Conservation (phyloP, 2,329 filamentous ascomycete species). For the Boeremia exigua region DNA sequence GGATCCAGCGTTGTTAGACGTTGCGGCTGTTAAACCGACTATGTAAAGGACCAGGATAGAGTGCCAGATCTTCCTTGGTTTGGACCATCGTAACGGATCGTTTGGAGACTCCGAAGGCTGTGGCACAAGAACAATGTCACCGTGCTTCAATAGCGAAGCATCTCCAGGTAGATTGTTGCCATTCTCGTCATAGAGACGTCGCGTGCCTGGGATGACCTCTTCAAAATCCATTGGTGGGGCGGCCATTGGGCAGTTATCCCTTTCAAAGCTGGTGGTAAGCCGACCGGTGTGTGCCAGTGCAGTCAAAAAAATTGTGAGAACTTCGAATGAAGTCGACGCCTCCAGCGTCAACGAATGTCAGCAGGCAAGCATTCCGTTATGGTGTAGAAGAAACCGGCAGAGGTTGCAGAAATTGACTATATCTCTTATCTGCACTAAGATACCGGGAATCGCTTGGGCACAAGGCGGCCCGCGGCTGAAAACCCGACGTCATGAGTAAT, state of each 20-base stretch:
- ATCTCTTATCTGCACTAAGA: slow-evolving; percentile 21
- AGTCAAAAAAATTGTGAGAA: slow-evolving; percentile 12
- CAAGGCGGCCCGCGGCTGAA: slow-evolving; percentile 7
- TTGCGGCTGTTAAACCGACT: slow-evolving; percentile 26
- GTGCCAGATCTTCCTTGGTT: slow-evolving; percentile 50
- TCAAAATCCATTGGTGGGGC: slow-evolving; percentile 17
- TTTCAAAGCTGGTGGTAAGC: neutral
- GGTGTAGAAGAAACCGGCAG: neutral
- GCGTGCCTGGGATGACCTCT: slow-evolving; percentile 27
- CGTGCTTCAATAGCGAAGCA: slow-evolving; percentile 29
- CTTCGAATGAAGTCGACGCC: slow-evolving; percentile 23
- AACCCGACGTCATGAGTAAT: slow-evolving; percentile 10
- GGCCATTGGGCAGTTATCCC: slow-evolving; percentile 9
- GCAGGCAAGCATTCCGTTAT: slow-evolving; percentile 27
- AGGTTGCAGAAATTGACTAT: slow-evolving; percentile 11
- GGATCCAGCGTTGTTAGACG: slow-evolving; percentile 28
- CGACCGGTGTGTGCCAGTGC: slow-evolving; percentile 15
- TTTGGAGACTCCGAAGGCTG: slow-evolving; percentile 57
- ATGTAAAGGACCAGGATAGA: slow-evolving; percentile 27
- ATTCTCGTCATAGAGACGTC: slow-evolving; percentile 25
- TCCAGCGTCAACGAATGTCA: slow-evolving; percentile 27
- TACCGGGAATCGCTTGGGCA: slow-evolving; percentile 7
- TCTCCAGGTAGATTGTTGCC: slow-evolving; percentile 41
- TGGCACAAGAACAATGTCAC: slow-evolving; percentile 56
- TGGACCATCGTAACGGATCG: slow-evolving; percentile 60